phyloP scores from a whole-genome alignment of 2,329 filamentous ascomycete species.

The Botrytis porri region DNA sequence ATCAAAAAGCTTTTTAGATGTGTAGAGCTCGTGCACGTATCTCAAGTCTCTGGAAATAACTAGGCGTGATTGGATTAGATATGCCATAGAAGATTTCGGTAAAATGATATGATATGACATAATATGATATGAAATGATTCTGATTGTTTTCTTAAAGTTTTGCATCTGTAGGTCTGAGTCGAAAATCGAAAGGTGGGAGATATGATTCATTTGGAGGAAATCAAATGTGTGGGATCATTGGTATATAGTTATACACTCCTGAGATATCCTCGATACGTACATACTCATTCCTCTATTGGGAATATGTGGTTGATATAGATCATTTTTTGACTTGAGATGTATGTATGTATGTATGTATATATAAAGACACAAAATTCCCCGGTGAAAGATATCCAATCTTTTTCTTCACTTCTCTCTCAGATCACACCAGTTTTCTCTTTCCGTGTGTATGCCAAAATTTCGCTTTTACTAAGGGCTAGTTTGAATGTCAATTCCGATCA shows the following conservation, averaged over 20 bases:
- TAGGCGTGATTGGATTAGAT: no score
- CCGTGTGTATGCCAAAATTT: fast-evolving
- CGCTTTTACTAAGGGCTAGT: no score
- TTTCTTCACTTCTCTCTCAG: no score
- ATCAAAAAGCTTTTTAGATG: not conserved
- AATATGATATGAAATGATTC: no score
- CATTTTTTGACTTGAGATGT: no score
- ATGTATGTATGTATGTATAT: no score
- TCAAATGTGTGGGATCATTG: fast-evolving
- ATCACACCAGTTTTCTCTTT: not conserved
- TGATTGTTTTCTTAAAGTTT: not conserved
- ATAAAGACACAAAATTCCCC: not conserved
- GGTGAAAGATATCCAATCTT: not conserved
- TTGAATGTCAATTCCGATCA: no score
- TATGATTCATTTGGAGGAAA: not conserved
- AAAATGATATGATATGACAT: no score
- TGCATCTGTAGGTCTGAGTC: not conserved
- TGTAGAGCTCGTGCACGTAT: fast-evolving
- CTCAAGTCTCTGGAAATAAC: not conserved
- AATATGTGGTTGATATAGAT: no score
- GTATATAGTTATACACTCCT: no score
- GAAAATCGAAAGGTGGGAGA: not conserved
- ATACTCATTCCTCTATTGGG: not conserved
- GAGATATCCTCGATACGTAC: no score
- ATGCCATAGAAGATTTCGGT: not conserved